Conservation (phyloP, 768 basidiomycete genomes). For the Lactifluus hygrophoroides region DNA sequence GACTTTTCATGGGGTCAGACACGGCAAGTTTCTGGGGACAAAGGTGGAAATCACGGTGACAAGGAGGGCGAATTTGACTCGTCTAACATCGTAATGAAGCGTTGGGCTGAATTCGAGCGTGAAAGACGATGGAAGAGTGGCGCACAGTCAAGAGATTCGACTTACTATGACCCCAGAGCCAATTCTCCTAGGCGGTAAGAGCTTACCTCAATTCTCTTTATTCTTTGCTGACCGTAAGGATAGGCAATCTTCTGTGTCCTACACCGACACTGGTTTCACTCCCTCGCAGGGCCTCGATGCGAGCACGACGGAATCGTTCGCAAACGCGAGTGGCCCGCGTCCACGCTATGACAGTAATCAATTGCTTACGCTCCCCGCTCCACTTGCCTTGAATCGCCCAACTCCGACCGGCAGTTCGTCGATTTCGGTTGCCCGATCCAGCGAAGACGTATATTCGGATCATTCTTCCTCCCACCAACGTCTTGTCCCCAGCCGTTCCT, state of each 20-base stretch:
- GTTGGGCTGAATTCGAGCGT: conserved; percentile 97
- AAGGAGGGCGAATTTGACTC: conserved; percentile 99
- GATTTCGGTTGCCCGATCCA: conserved; percentile 31
- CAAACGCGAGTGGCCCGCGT: conserved; percentile 34
- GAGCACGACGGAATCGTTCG: conserved; percentile 54
- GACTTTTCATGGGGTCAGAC: conserved; percentile 99
- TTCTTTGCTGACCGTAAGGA: conserved; percentile 28
- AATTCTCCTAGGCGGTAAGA: conserved; percentile 50
- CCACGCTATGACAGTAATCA: conserved; percentile 62
- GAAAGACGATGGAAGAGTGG: conserved; percentile 92
- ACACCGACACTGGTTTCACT: conserved; percentile 60
- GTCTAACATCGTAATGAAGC: conserved; percentile 95
- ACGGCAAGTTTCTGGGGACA: conserved; percentile 52
- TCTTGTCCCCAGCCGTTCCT: conserved; percentile 30
- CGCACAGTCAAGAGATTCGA: conserved; percentile 71
- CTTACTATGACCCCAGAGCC: conserved; percentile 45
- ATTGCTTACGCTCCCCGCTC: conserved; percentile 66
- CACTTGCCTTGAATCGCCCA: conserved; percentile 52
- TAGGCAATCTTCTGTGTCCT: conserved; percentile 73
- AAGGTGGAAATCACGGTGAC: conserved; percentile 64
- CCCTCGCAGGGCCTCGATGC: conserved; percentile 44
- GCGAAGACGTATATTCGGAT: conserved; percentile 33
- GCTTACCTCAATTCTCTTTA: conserved; percentile 18
- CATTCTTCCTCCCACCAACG: conserved; percentile 36
- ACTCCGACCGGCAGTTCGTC: conserved; percentile 19